These are phyloP conservation scores for Euphorbia tirucalli DNA, from an alignment of 345 rosid species.

Conservation along the genomic window DNA sequence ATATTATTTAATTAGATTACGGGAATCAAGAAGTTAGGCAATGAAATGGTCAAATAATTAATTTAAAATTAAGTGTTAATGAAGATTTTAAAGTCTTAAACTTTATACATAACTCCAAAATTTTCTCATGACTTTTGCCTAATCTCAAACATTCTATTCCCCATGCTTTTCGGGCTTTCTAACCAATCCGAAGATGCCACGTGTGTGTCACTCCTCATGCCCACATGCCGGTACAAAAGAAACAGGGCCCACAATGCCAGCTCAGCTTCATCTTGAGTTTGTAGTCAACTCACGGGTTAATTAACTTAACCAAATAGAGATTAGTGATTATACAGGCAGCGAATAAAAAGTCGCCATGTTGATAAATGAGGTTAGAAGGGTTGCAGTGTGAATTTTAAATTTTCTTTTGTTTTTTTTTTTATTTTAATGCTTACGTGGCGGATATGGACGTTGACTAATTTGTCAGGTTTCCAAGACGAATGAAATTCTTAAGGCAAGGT, in stretches of 20 bases:
- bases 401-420: not conserved
- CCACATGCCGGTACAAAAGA: conserved; percentile 9
- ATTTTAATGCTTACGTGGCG: conserved; percentile 17
- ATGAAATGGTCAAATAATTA: conserved; percentile 5
- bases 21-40: too few relatives aligned
- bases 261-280: not conserved
- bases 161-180: not conserved
- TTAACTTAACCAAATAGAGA: not conserved
- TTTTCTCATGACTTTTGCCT: conserved; percentile 11
- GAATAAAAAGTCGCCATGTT: not conserved
- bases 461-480: conserved; percentile 23
- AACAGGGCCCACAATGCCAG: conserved; percentile 16
- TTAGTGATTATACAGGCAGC: not conserved
- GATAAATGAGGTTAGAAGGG: not conserved
- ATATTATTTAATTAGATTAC: too few relatives aligned
- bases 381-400: not conserved
- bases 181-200: conserved; percentile 3
- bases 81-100: not conserved
- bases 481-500: conserved; percentile 25
- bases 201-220: not conserved
- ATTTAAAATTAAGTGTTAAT: not conserved
- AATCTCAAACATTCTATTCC: conserved; percentile 2
- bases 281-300: conserved; percentile 13
- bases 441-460: conserved; percentile 24
- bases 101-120: conserved; percentile 10